phyloP scores from a whole-genome alignment of 2,329 filamentous ascomycete genomes.

The Hypoxylon sp. region DNA sequence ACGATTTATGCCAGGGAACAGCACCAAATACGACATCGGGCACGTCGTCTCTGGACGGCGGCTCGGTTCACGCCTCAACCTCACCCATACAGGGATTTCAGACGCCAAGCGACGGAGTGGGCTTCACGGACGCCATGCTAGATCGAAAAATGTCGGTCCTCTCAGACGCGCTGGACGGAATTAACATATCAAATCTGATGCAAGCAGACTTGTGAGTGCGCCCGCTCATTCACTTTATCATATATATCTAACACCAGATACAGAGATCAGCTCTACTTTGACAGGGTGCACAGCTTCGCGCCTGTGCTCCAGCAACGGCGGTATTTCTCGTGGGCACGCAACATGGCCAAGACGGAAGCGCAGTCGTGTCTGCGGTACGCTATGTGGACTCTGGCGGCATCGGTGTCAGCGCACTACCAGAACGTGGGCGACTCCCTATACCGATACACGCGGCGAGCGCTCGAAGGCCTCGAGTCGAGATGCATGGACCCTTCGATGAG shows the following conservation, averaged over 20 bases:
- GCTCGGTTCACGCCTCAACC: slow-evolving; percentile 29
- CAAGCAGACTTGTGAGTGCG: slow-evolving; percentile 33
- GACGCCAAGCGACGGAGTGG: slow-evolving; percentile 21
- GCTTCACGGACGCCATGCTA: slow-evolving; percentile 19
- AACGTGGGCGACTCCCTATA: slow-evolving; percentile 31
- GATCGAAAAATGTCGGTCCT: slow-evolving; percentile 23
- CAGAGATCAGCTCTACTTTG: slow-evolving; percentile 36
- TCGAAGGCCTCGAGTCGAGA: slow-evolving; percentile 32
- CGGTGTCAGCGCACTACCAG: slow-evolving; percentile 33
- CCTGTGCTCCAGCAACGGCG: slow-evolving; percentile 32
- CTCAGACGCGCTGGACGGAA: slow-evolving; percentile 27
- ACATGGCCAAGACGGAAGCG: slow-evolving; percentile 27
- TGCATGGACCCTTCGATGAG: slow-evolving; percentile 16
- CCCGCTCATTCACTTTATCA: background rate
- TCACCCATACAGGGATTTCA: slow-evolving; percentile 34
- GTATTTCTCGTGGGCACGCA: slow-evolving; percentile 33
- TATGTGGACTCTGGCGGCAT: slow-evolving; percentile 34
- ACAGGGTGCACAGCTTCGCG: slow-evolving; percentile 31
- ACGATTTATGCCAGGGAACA: slow-evolving; percentile 23
- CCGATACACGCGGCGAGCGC: slow-evolving; percentile 26
- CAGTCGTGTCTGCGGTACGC: slow-evolving; percentile 31
- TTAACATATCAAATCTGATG: slow-evolving; percentile 34
- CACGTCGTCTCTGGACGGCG: slow-evolving; percentile 27
- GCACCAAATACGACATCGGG: slow-evolving; percentile 17
- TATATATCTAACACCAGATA: background rate